These are phyloP conservation scores for Kwoniella dendrophila DNA, from an alignment of 768 basidiomycete genomes.

Conservation along the genomic window DNA sequence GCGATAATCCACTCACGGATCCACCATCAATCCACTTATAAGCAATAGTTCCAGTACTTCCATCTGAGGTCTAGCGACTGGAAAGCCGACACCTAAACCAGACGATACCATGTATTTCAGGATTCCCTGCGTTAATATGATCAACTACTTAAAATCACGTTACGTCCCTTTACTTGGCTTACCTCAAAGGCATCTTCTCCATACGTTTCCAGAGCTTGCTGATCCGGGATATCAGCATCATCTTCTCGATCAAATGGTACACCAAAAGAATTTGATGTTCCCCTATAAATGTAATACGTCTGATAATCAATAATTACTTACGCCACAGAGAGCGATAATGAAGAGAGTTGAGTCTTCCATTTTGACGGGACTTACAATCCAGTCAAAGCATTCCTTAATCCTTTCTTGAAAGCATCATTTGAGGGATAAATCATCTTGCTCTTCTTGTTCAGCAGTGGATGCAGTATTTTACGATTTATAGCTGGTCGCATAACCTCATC, in stretches of 20 bases:
- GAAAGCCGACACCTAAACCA: slow-evolving; percentile 63
- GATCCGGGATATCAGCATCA: slow-evolving; percentile 20
- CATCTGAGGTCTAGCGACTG: slow-evolving; percentile 73
- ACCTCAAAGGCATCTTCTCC: slow-evolving; percentile 54
- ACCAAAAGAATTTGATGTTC: slow-evolving; percentile 51
- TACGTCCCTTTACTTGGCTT: neutral
- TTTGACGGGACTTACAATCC: slow-evolving; percentile 50
- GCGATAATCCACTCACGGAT: slow-evolving; percentile 61
- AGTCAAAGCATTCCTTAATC: slow-evolving; percentile 51
- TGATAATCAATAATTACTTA: neutral
- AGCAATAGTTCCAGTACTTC: slow-evolving; percentile 82
- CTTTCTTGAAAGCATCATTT: slow-evolving; percentile 46
- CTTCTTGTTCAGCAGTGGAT: slow-evolving; percentile 26
- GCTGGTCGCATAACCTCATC: slow-evolving; percentile 34
- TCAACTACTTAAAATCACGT: neutral
- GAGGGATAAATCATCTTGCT: slow-evolving; percentile 32
- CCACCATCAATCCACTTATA: slow-evolving; percentile 81
- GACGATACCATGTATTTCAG: slow-evolving; percentile 98
- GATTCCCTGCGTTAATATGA: slow-evolving; percentile 71
- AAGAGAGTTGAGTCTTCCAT: neutral
- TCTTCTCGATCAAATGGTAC: slow-evolving; percentile 36
- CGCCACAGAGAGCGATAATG: neutral
- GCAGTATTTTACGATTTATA: slow-evolving; percentile 39
- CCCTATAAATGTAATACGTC: no score
- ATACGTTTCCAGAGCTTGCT: slow-evolving; percentile 41